Base-by-base conservation (phyloP, 441 rosid species). In the Gossypium aridum region DNA sequence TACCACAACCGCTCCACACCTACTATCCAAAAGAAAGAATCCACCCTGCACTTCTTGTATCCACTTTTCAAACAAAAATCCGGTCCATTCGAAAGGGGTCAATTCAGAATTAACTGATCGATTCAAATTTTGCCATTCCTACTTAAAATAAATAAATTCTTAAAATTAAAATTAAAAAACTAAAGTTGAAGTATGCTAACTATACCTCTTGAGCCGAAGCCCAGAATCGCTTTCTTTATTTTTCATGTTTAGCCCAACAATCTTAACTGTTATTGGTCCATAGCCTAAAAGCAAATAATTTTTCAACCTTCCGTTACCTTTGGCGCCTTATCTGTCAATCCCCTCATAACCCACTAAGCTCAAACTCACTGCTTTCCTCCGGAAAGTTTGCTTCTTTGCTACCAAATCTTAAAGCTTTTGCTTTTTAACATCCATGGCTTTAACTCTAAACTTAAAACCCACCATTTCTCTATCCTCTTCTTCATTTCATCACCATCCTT, bases 351-450 rank as follows among this genome's bases (percentile, higher is more conserved):
- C 55, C 34, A 66, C 19, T 55, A 61, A 47, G 12, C 13, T 55
- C 16, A 17, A 64, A 63, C 26, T 9, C 69, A 39, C 25, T 37
- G 23, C 16, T 19, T 64, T 7, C 69, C 69, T 4, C 28, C 19
- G 4, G 4, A 16, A 64, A 17, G 69, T 64, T 64, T 34, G 23
- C 7, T 6, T 10, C 26, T 2, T 43, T 25, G 6, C 49, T 7
- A 43, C 2, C 14, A 49, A 49, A 67, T 1, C 17, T 53, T 54
- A 43, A 54, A 64, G 47, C 22, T 71, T 49, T 47, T 53, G 1
- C 0, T 34, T 7, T 14, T 10, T 34, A 78, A 53, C 20, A 56
- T 59, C 74, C 78, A 92, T 91, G 96, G 85, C 91, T 47, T 45
- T 83, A 80, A 75, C 74, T 77, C 85, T 67, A 4, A 77, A 26